Percentiles rank a stretch among this genome's conserved stretches.
These are phyloP conservation scores for Cutaneotrichosporon cavernicola DNA, from an alignment of 1,284 basidiomycete genomes.

Conservation along the genomic window DNA sequence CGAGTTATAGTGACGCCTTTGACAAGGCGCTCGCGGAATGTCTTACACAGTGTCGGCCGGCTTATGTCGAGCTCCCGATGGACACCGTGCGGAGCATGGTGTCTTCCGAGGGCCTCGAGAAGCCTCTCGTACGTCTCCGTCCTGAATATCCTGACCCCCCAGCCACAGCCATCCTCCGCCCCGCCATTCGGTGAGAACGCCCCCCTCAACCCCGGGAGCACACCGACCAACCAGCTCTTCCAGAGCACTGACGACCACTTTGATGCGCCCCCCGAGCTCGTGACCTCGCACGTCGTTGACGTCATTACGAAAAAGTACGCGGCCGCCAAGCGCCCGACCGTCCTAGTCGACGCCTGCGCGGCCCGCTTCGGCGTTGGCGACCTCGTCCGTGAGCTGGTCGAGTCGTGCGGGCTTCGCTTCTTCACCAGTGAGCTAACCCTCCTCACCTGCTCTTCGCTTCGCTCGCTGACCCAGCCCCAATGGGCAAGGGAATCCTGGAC, in stretches of 20 bases:
- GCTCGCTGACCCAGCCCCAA: slow-evolving; percentile 11
- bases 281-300: slow-evolving; percentile 70
- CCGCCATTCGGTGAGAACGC: slow-evolving; percentile 16
- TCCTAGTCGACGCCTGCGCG: slow-evolving; percentile 86
- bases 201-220: background rate
- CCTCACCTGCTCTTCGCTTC: background rate
- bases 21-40: slow-evolving; percentile 76
- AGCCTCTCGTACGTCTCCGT: slow-evolving; percentile 17
- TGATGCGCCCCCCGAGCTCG: slow-evolving; percentile 58
- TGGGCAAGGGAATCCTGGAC: slow-evolving; percentile 81
- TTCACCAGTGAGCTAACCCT: slow-evolving; percentile 57
- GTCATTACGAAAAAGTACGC: slow-evolving; percentile 68
- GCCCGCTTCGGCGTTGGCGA: slow-evolving; percentile 72
- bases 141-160: slow-evolving; percentile 14
- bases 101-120: slow-evolving; percentile 64
- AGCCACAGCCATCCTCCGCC: slow-evolving; percentile 26
- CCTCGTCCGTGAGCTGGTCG: slow-evolving; percentile 68
- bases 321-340: slow-evolving; percentile 66
- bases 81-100: slow-evolving; percentile 74
- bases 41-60: slow-evolving; percentile 72
- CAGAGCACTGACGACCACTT: slow-evolving; percentile 11
- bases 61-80: slow-evolving; percentile 84
- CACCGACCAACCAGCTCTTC: slow-evolving; percentile 16
- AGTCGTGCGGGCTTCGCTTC: slow-evolving; percentile 68
- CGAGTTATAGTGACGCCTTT: slow-evolving; percentile 64